Base-by-base conservation (phyloP, 2,329 filamentous ascomycete genomes). In the Scytalidium sp. region DNA sequence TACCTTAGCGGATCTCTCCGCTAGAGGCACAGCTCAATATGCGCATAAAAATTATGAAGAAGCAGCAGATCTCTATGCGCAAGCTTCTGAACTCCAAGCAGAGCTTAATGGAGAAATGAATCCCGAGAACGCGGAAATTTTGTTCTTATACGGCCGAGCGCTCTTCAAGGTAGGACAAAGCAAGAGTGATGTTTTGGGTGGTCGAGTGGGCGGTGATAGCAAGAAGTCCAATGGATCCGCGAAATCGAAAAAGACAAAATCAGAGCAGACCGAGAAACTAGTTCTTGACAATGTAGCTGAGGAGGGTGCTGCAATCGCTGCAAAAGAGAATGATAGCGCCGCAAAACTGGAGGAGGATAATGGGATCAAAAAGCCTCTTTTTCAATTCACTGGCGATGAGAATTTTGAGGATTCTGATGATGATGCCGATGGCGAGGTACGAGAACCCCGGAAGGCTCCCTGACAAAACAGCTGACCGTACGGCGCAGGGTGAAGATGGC, bases 371-470 rank as follows among this genome's bases (percentile, higher is more conserved):
- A 93, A 92, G 67, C 84, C 89, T 0, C 81, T 90, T 55, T 97
- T 99, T 68, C 89, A 96, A 60, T 96, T 99, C 65, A 87, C 84
- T 3, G 94, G 94, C 50, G 93, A 97, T 65, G 93, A 97, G 69
- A 93, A 96, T 65, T 96, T 90, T 73, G 88, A 90, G 47, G 85
- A 88, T 48, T 89, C 86, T 1, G 90, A 94, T 44, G 87, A 87
- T 7, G 87, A 90, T 44, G n/a, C n/a, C 32, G 84, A 83, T 45
- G 82, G 76, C 56, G 76, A 70, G 43, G 69, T 60, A 64, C 62
- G 75, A 75, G 57, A 73, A 75, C 43, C 65, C 64, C 42, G 70
- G n/a, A n/a, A 67, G 36, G 71, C 74, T 19, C 74, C 71, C 56
- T 74, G 76, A 52, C 58, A 73, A 75, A 29, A 60, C 41, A 50